Percentiles rank a stretch among this genome's conserved stretches.
phyloP scores from a whole-genome alignment of 495 filamentous ascomycete species.

The Tuber aestivum region DNA sequence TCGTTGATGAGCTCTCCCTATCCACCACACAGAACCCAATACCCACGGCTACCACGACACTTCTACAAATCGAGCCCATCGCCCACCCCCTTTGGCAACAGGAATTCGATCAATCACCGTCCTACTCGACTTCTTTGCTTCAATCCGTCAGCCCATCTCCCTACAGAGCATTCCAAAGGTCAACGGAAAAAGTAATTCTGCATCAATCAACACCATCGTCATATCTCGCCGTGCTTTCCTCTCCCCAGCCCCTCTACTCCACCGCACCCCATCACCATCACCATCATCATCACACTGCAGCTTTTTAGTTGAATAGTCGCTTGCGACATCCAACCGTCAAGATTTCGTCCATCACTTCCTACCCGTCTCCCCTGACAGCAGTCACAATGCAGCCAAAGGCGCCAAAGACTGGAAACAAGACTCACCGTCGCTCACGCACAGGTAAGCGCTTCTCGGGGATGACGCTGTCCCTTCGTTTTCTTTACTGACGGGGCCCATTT shows the following conservation, averaged over 20 bases:
- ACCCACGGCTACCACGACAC: slow-evolving; percentile 10
- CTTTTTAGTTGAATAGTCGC: slow-evolving; percentile 31
- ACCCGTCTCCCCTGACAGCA: slow-evolving; percentile 8
- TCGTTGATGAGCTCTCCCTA: slow-evolving; percentile 1
- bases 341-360: slow-evolving; percentile 5
- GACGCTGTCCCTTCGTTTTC: slow-evolving; percentile 8
- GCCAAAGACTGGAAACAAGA: slow-evolving; percentile 64
- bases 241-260: slow-evolving; percentile 17
- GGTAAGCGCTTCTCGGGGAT: slow-evolving; percentile 49
- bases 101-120: slow-evolving; percentile 14
- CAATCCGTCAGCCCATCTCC: slow-evolving; percentile 8
- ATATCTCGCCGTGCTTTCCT: slow-evolving; percentile 24
- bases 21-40: slow-evolving; percentile 1
- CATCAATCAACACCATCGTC: slow-evolving; percentile 22
- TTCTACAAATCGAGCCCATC: slow-evolving; percentile 19
- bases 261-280: too few relatives aligned
- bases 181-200: slow-evolving; percentile 31
- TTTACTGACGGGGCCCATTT: slow-evolving; percentile 39
- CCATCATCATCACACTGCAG: slow-evolving; percentile 20
- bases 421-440: slow-evolving; percentile 88
- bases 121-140: slow-evolving; percentile 14
- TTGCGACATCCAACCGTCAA: slow-evolving; percentile 19
- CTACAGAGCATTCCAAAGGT: slow-evolving; percentile 18
- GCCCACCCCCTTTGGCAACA: slow-evolving; percentile 9
- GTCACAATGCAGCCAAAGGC: slow-evolving; percentile 47